These are phyloP conservation scores for Hypoxylon sp. DNA, from an alignment of 2,329 filamentous ascomycete species.

Conservation along the genomic window DNA sequence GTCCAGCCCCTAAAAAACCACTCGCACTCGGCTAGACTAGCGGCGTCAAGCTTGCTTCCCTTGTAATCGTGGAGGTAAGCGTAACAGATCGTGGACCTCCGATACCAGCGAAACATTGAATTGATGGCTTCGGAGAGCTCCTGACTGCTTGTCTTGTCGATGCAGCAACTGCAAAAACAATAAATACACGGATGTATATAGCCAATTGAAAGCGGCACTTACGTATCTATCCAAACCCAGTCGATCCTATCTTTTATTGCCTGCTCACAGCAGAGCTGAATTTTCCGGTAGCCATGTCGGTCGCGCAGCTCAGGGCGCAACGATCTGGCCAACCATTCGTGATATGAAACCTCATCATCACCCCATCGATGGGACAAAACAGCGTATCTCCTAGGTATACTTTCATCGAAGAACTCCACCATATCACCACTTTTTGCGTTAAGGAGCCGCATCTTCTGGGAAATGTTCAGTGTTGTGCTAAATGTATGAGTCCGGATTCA, in stretches of 20 bases:
- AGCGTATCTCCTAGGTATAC: background rate
- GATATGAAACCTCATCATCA: background rate
- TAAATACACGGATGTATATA: background rate
- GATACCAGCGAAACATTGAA: slow-evolving; percentile 1
- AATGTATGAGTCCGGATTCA: background rate
- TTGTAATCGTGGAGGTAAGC: background rate
- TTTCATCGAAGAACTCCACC: slow-evolving; percentile 7
- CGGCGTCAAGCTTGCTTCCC: background rate
- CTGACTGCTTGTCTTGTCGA: background rate
- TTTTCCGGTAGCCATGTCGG: background rate
- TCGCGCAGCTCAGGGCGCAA: background rate
- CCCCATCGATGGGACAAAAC: slow-evolving; percentile 1
- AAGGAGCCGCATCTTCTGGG: background rate
- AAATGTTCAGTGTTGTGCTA: background rate
- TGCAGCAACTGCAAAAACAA: background rate
- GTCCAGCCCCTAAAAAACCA: slow-evolving; percentile 5
- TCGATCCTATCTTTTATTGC: background rate
- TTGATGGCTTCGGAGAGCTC: background rate
- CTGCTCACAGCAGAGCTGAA: background rate
- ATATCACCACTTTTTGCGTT: background rate
- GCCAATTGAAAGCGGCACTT: background rate
- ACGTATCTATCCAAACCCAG: slow-evolving; percentile 4
- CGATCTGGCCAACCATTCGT: background rate
- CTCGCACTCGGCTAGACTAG: background rate
- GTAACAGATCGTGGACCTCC: background rate